These are phyloP conservation scores for Aspergillus mulundensis DNA, from an alignment of 495 filamentous ascomycete genomes.

Conservation along the genomic window DNA sequence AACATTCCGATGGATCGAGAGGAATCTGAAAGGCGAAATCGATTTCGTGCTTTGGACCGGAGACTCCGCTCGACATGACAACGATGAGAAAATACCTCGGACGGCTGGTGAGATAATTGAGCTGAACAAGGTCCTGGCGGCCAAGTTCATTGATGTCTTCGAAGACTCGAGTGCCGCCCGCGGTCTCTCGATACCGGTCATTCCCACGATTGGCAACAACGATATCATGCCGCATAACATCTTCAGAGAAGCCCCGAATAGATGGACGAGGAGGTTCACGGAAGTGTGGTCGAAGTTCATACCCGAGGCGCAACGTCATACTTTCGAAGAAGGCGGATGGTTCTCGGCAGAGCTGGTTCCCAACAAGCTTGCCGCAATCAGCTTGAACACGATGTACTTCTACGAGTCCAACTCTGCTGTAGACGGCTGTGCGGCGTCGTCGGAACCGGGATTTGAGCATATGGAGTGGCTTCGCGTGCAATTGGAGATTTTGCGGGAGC, in stretches of 20 bases:
- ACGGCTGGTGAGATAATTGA: slow-evolving; percentile 65
- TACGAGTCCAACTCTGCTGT: slow-evolving; percentile 88
- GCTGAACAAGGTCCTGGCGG: slow-evolving; percentile 69
- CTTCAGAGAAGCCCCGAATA: slow-evolving; percentile 76
- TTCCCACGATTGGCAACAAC: slow-evolving; percentile 94
- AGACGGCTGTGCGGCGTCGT: slow-evolving; percentile 73
- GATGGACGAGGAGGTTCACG: slow-evolving; percentile 68
- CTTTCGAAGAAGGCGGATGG: slow-evolving; percentile 90
- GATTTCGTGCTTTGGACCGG: slow-evolving; percentile 99
- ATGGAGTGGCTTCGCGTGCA: slow-evolving; percentile 97
- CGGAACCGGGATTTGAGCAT: slow-evolving; percentile 86
- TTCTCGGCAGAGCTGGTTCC: slow-evolving; percentile 92
- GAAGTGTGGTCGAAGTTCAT: slow-evolving; percentile 83
- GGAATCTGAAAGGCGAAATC: slow-evolving; percentile 74
- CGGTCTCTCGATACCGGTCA: slow-evolving; percentile 68
- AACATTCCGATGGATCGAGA: slow-evolving; percentile 89
- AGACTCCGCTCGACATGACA: slow-evolving; percentile 93
- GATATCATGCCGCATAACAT: slow-evolving; percentile 98
- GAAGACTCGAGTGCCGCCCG: slow-evolving; percentile 43
- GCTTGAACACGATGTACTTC: slow-evolving; percentile 95
- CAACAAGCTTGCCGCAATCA: slow-evolving; percentile 80
- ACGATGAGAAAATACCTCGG: slow-evolving; percentile 79
- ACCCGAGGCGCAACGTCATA: slow-evolving; percentile 87
- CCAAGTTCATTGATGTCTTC: slow-evolving; percentile 74
- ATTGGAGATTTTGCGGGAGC: slow-evolving; percentile 71